phyloP scores from a whole-genome alignment of 2,329 filamentous ascomycete species.

The Trichoderma asperellum region DNA sequence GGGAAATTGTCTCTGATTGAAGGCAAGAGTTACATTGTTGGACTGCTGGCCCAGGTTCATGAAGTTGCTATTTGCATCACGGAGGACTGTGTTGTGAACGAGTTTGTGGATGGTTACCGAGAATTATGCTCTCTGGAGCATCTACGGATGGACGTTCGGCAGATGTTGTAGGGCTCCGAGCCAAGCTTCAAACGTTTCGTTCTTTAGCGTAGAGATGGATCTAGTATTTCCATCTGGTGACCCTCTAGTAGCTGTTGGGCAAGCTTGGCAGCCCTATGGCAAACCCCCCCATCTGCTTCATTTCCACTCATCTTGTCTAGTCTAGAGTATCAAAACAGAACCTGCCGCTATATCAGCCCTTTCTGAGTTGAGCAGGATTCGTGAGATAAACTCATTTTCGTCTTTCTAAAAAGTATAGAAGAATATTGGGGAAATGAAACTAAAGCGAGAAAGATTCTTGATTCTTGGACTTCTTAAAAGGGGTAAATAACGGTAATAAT shows the following conservation, averaged over 20 bases:
- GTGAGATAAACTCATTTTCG: background rate
- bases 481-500: background rate
- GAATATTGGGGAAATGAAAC: background rate
- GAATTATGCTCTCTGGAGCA: background rate
- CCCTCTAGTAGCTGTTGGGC: background rate
- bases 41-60: background rate
- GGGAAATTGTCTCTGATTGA: background rate
- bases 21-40: background rate
- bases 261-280: background rate
- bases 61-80: background rate
- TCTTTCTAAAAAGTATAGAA: background rate
- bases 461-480: background rate
- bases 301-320: background rate
- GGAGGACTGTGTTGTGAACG: background rate
- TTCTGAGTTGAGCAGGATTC: background rate
- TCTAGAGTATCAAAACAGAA: background rate
- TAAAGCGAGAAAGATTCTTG: background rate
- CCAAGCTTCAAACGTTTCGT: background rate
- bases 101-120: background rate
- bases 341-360: background rate
- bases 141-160: background rate
- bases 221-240: background rate
- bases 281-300: background rate
- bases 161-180: background rate
- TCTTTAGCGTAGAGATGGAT: background rate